Percentiles rank a stretch among this genome's conserved stretches.
These are phyloP conservation scores for Suillus subalutaceus DNA, from an alignment of 768 basidiomycete genomes.

Conservation along the genomic window DNA sequence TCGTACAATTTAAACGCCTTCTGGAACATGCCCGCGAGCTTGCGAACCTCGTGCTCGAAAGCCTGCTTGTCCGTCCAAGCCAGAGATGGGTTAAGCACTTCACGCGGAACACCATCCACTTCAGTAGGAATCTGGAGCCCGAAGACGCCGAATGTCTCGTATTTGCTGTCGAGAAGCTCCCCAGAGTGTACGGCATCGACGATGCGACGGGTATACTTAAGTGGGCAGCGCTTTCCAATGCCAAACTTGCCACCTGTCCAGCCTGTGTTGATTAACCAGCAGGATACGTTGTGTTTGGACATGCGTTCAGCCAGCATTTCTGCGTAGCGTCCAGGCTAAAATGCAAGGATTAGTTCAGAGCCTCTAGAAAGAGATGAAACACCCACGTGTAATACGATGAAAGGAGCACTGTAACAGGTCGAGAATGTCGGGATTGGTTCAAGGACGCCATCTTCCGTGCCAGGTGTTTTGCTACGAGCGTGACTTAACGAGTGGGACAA, in stretches of 20 bases:
- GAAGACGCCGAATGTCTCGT: slow-evolving; percentile 83
- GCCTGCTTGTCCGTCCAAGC: slow-evolving; percentile 92
- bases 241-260: slow-evolving; percentile 97
- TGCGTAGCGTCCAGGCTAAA: slow-evolving; percentile 76
- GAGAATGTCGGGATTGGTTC: too few relatives aligned
- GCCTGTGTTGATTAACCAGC: slow-evolving; percentile 99
- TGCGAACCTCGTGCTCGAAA: slow-evolving; percentile 85
- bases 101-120: slow-evolving; percentile 86
- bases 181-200: slow-evolving; percentile 97
- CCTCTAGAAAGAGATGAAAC: neutral
- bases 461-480: too few relatives aligned
- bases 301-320: slow-evolving; percentile 96
- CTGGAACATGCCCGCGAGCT: slow-evolving; percentile 91
- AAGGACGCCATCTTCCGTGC: too few relatives aligned
- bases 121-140: slow-evolving; percentile 81
- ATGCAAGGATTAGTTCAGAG: neutral
- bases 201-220: slow-evolving; percentile 94
- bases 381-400: too few relatives aligned
- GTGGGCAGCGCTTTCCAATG: slow-evolving; percentile 89
- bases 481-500: too few relatives aligned
- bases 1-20: slow-evolving; percentile 94
- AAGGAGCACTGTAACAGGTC: too few relatives aligned
- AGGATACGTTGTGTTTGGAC: slow-evolving; percentile 70
- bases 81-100: slow-evolving; percentile 83
- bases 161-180: slow-evolving; percentile 84